phyloP scores from a whole-genome alignment of 2,329 filamentous ascomycete species.

The Xylaria hypoxylon region DNA sequence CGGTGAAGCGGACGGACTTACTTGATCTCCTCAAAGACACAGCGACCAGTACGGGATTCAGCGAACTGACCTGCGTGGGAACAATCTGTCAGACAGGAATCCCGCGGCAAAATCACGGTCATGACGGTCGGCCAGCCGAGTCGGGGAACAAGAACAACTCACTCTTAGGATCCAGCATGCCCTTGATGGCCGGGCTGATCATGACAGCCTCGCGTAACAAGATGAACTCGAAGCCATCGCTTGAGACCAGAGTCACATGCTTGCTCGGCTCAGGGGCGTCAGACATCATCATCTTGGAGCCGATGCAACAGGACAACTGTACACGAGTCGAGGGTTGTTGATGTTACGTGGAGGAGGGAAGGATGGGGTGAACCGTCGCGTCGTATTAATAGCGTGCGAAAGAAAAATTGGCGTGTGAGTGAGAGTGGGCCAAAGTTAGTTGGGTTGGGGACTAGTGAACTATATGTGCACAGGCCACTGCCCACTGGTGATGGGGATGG shows the following conservation, averaged over 20 bases:
- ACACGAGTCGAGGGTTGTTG: conserved; percentile 3
- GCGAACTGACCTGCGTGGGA: conserved; percentile 67
- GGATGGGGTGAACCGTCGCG: conserved; percentile 16
- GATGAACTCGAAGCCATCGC: conserved; percentile 81
- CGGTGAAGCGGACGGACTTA: conserved; percentile 57
- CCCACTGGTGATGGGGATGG: background rate
- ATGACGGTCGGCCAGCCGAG: conserved; percentile 23
- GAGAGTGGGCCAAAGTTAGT: conserved; percentile 14
- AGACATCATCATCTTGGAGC: conserved; percentile 44
- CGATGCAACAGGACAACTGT: conserved; percentile 2
- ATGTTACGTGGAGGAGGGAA: conserved; percentile 13
- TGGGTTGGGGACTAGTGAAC: background rate
- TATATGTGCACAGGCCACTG: conserved; percentile 19
- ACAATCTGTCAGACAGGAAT: conserved; percentile 28
- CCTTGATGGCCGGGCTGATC: conserved; percentile 77
- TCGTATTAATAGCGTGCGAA: conserved; percentile 33
- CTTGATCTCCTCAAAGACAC: conserved; percentile 79
- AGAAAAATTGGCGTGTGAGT: conserved; percentile 39
- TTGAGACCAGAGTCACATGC: conserved; percentile 81
- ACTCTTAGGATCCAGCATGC: conserved; percentile 79
- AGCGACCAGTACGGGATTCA: conserved; percentile 73
- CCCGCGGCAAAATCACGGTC: background rate
- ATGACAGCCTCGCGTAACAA: conserved; percentile 77
- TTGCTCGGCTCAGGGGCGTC: conserved; percentile 58
- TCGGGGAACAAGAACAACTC: conserved; percentile 42